A percentile compares a stretch with the other conserved stretches of the same genome.
Evolutionary conservation across 768 basidiomycete genomes (phyloP).

Genomic region (Suillus decipiens): DNA sequence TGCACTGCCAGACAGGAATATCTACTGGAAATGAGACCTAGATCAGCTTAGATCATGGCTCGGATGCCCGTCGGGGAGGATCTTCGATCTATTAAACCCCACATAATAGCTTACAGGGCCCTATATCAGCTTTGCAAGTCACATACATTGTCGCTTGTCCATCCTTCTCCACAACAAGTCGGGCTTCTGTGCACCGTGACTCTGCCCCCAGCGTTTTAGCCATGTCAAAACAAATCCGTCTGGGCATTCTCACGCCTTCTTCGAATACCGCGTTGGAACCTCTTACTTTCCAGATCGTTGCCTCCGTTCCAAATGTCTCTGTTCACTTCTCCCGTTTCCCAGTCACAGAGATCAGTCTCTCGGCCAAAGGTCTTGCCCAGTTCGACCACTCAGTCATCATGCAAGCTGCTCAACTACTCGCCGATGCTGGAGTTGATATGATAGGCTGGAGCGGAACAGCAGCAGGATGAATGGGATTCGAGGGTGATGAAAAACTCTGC

Average conservation of each 20-base stretch:
- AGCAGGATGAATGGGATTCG: constrained; percentile 3
- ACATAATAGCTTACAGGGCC: background rate
- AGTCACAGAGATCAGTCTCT: background rate
- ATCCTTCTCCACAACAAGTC: background rate
- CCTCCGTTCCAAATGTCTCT: constrained; percentile 2
- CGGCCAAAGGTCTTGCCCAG: background rate
- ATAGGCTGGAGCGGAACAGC: constrained; percentile 6
- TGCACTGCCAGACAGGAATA: background rate
- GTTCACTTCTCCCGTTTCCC: constrained; percentile 7
- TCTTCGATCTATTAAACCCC: background rate
- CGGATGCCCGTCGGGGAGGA: background rate
- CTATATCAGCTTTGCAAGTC: background rate
- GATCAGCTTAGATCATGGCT: background rate
- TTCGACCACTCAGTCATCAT: background rate
- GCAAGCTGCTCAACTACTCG: background rate
- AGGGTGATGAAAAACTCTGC: background rate
- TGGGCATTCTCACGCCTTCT: constrained; percentile 3
- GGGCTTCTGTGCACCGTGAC: no score
- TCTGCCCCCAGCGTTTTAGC: background rate
- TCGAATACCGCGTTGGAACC: constrained; percentile 4
- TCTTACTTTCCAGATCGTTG: constrained; percentile 1
- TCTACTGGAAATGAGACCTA: background rate
- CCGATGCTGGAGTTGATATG: constrained; percentile 5
- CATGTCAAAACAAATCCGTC: constrained; percentile 4
- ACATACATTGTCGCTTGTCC: background rate